Evolutionary conservation across 2,329 filamentous ascomycete species (phyloP).

Genomic region (Colletotrichum musae): DNA sequence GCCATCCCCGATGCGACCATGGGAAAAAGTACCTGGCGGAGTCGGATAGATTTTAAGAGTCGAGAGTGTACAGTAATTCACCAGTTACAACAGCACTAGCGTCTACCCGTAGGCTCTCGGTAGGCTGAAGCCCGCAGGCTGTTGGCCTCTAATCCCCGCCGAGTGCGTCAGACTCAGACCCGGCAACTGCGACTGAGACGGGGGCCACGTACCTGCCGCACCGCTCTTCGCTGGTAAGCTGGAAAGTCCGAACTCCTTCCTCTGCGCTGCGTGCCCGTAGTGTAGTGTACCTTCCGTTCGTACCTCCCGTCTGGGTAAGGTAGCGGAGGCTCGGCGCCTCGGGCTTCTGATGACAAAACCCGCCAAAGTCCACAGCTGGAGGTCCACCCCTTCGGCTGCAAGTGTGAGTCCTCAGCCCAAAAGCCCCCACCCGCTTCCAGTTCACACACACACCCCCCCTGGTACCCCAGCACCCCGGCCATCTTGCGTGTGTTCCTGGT

Average conservation of each 20-base stretch:
- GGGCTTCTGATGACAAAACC: conserved; percentile 40
- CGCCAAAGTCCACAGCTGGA: conserved; percentile 32
- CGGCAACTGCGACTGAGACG: background rate
- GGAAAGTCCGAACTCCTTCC: conserved; percentile 36
- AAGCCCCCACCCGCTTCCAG: conserved; percentile 12
- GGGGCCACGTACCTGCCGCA: conserved; percentile 9
- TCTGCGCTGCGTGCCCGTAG: background rate
- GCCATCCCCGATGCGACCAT: conserved; percentile 6
- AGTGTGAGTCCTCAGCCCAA: conserved; percentile 35
- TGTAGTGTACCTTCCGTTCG: background rate
- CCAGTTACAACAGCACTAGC: too few species aligned
- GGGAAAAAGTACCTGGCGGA: background rate
- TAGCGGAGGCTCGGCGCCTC: conserved; percentile 39
- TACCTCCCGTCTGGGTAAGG: background rate
- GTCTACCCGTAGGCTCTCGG: too few species aligned
- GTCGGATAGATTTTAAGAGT: too few species aligned
- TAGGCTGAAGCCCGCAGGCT: too few species aligned
- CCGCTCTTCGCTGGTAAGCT: conserved; percentile 32
- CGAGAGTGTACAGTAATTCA: too few species aligned
- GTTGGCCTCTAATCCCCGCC: background rate
- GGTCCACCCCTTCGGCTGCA: conserved; percentile 9
- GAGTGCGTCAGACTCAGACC: conserved; percentile 37
- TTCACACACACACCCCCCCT: conserved; percentile 7
- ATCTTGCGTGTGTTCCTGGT: conserved; percentile 12
- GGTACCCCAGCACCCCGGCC: background rate